Conservation (phyloP, 2,329 filamentous ascomycete species). For the Fusarium ambrosium region DNA sequence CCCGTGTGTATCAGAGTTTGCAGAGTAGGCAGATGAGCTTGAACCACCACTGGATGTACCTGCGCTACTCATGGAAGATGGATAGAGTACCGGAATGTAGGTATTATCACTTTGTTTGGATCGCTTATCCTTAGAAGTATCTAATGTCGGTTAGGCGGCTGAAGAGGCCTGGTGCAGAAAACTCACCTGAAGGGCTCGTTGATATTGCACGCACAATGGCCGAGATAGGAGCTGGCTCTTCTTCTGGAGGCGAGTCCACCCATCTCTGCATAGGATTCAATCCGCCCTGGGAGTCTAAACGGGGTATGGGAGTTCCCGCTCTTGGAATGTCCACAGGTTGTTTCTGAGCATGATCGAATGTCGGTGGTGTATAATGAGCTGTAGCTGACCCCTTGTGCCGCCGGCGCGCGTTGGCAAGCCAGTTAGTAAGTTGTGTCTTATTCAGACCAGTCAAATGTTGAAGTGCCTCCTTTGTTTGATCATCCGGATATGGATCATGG, state of each 20-base stretch:
- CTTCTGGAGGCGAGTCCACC: neutral
- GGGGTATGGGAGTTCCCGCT: neutral
- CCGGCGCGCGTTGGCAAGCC: conserved; percentile 87
- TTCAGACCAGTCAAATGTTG: conserved; percentile 80
- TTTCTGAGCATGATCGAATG: neutral
- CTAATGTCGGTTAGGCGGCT: neutral
- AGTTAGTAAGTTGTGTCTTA: conserved; percentile 85
- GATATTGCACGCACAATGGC: neutral
- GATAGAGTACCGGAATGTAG: neutral
- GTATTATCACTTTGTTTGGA: neutral
- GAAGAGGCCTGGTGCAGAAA: no score
- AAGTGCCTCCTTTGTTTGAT: conserved; percentile 82
- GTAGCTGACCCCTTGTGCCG: conserved; percentile 52
- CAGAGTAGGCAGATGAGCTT: conserved; percentile 3
- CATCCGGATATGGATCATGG: conserved; percentile 84
- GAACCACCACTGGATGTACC: neutral
- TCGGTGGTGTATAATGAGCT: neutral
- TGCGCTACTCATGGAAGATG: neutral
- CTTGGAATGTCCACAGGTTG: neutral
- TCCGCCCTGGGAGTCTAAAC: neutral
- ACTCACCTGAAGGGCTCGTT: neutral
- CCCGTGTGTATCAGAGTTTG: neutral
- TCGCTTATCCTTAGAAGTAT: neutral
- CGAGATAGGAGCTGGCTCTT: neutral
- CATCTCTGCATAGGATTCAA: neutral